These are phyloP conservation scores for Haplosporangium gracile DNA, from an alignment of 192 early-diverging fungal genomes.

Conservation along the genomic window DNA sequence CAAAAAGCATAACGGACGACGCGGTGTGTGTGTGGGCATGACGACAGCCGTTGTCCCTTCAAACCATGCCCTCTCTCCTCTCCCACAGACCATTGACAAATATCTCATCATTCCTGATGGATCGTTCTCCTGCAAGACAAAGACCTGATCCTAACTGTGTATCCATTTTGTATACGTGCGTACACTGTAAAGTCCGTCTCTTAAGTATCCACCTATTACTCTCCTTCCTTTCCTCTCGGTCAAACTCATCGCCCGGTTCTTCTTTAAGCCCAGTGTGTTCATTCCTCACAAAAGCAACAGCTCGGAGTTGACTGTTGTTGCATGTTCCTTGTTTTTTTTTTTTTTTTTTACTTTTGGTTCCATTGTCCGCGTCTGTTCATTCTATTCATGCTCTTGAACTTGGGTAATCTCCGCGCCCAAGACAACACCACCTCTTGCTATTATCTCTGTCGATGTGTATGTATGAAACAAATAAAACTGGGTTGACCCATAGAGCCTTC, in stretches of 20 bases:
- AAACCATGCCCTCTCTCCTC: neutral
- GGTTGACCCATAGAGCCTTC: neutral
- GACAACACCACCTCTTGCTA: neutral
- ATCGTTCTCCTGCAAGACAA: neutral
- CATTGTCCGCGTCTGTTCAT: neutral
- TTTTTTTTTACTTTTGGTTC: neutral
- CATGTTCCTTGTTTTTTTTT: neutral
- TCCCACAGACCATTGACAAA: neutral
- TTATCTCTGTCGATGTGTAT: too few species aligned
- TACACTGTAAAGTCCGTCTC: too few species aligned
- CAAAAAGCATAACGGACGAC: neutral
- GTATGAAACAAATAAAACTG: neutral
- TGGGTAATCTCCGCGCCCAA: neutral
- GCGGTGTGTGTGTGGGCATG: neutral
- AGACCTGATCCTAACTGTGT: neutral
- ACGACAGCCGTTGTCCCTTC: neutral
- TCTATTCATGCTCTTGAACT: neutral
- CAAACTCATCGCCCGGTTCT: neutral
- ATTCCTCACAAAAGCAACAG: neutral
- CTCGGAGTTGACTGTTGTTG: neutral
- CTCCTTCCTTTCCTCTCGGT: too few species aligned
- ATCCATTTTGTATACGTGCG: too few species aligned
- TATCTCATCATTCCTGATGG: neutral
- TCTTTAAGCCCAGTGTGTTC: neutral
- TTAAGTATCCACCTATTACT: too few species aligned